A percentile compares a stretch with the other conserved stretches of the same genome.
Evolutionary conservation across 257 asterid species (phyloP).

Genomic region (Rubia yunnanensis): DNA sequence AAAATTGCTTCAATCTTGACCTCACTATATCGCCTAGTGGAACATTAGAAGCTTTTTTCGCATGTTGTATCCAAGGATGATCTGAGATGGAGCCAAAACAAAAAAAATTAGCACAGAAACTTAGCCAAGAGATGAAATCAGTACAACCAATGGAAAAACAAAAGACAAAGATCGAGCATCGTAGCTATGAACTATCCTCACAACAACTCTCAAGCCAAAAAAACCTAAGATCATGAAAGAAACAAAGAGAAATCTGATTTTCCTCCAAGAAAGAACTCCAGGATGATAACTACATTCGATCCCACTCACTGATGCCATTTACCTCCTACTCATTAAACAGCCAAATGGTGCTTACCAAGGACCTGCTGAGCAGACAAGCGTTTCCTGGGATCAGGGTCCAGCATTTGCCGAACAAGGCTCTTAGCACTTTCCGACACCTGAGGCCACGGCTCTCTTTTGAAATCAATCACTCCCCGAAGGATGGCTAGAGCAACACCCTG

Average conservation of each 20-base stretch:
- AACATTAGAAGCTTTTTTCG: slow-evolving; percentile 79
- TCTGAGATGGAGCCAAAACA: slow-evolving; percentile 32
- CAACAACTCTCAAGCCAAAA: not conserved
- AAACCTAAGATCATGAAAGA: not conserved
- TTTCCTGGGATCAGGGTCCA: slow-evolving; percentile 71
- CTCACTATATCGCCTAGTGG: slow-evolving; percentile 86
- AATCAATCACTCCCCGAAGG: slow-evolving; percentile 72
- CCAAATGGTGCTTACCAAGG: slow-evolving; percentile 52
- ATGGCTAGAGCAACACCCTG: slow-evolving; percentile 95
- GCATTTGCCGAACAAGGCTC: slow-evolving; percentile 76
- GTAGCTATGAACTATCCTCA: not conserved
- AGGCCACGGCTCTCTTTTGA: slow-evolving; percentile 96
- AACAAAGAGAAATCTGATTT: not conserved
- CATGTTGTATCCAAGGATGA: slow-evolving; percentile 88
- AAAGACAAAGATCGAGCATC: not conserved
- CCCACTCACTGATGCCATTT: not conserved
- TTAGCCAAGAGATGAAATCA: not conserved
- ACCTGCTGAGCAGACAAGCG: slow-evolving; percentile 92
- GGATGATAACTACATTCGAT: not conserved
- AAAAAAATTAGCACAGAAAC: not conserved
- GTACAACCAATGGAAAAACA: not conserved
- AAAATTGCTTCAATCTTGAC: slow-evolving; percentile 81
- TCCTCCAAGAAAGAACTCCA: not conserved
- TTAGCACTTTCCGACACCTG: slow-evolving; percentile 80
- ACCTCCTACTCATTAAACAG: not conserved